Evolutionary conservation across 2,329 filamentous ascomycete genomes (phyloP).

Genomic region (Xylariaceae sp.): DNA sequence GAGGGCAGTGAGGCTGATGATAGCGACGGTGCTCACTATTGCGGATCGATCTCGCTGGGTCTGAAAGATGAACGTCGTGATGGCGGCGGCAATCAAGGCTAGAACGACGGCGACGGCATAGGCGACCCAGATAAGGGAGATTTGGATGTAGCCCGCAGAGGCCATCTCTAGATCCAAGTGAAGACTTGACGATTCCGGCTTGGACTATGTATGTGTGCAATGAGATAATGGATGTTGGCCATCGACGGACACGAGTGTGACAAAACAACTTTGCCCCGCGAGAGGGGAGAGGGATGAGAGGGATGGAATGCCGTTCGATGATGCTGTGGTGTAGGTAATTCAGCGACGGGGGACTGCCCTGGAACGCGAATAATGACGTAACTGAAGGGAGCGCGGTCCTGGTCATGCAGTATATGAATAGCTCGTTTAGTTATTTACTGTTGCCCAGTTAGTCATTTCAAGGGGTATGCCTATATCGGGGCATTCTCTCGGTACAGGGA

Average conservation of each 20-base stretch:
- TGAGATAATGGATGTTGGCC: neutral
- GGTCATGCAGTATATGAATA: neutral
- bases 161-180: conserved; percentile 26
- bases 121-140: conserved; percentile 88
- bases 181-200: neutral
- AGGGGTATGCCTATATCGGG: neutral
- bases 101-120: conserved; percentile 80
- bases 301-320: too few relatives aligned
- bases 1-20: conserved; percentile 79
- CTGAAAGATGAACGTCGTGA: conserved; percentile 92
- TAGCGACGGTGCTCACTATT: conserved; percentile 76
- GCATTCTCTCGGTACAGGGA: neutral
- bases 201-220: neutral
- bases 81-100: conserved; percentile 69
- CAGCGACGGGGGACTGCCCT: neutral
- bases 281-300: too few relatives aligned
- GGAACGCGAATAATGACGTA: conserved; percentile 2
- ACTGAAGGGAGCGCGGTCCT: neutral
- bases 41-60: conserved; percentile 79
- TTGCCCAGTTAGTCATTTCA: too few relatives aligned
- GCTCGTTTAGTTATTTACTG: neutral
- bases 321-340: neutral
- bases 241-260: conserved; percentile 3
- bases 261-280: neutral
- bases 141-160: conserved; percentile 65